These are phyloP conservation scores for Candida ponderosae DNA, from an alignment of 805 yeast species.

Conservation along the genomic window DNA sequence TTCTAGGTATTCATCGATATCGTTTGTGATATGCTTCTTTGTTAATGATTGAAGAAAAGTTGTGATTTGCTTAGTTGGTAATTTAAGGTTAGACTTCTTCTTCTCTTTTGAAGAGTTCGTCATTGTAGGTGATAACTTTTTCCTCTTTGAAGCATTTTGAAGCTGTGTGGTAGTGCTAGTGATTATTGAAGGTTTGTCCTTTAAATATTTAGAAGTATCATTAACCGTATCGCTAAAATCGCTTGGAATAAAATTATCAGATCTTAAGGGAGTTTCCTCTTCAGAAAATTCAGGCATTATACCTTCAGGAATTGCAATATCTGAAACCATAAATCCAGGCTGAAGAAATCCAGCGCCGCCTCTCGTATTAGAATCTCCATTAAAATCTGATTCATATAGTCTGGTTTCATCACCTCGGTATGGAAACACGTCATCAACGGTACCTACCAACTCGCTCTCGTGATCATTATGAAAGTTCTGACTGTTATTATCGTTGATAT, in stretches of 20 bases:
- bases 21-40: slow-evolving; percentile 9
- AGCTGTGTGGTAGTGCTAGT: too few relatives aligned
- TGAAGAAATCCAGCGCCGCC: too few relatives aligned
- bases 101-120: not conserved
- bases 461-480: too few relatives aligned
- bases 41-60: slow-evolving; percentile 5
- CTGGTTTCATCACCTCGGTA: not conserved
- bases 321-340: slow-evolving; percentile 6
- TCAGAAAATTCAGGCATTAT: slow-evolving; percentile 11
- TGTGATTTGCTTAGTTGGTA: slow-evolving; percentile 2
- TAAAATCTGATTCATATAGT: too few relatives aligned
- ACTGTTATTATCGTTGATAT: too few relatives aligned
- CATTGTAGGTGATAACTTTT: not conserved
- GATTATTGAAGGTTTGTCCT: too few relatives aligned
- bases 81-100: not conserved
- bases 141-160: not conserved
- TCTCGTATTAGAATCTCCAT: too few relatives aligned
- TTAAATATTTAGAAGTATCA: not conserved
- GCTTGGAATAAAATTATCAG: not conserved
- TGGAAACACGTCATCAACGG: not conserved
- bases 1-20: slow-evolving; percentile 14
- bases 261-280: not conserved
- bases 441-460: too few relatives aligned
- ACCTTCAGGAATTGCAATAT: slow-evolving; percentile 20
- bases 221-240: not conserved